These are phyloP conservation scores for Penicillium goetzii DNA, from an alignment of 495 filamentous ascomycete species.

Conservation along the genomic window DNA sequence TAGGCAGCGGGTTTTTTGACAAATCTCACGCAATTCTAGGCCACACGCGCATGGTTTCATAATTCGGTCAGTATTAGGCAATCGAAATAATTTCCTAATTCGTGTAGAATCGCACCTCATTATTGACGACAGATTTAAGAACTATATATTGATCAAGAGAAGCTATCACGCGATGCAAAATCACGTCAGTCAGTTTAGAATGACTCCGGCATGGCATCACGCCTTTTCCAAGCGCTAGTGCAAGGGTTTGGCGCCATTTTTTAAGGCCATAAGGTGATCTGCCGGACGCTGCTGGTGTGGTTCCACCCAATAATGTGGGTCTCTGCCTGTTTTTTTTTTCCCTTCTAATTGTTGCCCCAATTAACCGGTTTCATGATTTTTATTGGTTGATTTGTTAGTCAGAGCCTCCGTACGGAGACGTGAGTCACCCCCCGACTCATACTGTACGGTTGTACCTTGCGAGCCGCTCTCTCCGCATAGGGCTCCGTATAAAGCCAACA, in stretches of 20 bases:
- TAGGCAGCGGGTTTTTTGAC: neutral
- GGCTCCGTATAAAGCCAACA: slow-evolving; percentile 20
- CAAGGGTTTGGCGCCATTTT: slow-evolving; percentile 27
- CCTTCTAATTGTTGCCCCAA: neutral
- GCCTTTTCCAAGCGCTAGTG: slow-evolving; percentile 22
- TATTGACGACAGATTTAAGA: neutral
- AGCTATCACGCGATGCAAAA: neutral
- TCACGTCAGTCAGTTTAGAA: slow-evolving; percentile 13
- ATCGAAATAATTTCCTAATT: neutral
- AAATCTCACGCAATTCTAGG: slow-evolving; percentile 21
- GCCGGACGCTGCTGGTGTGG: slow-evolving; percentile 10
- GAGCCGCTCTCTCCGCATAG: neutral
- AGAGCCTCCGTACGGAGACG: slow-evolving; percentile 9
- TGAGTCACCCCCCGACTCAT: slow-evolving; percentile 28
- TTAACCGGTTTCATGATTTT: neutral
- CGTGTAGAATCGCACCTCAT: neutral
- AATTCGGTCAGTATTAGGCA: neutral
- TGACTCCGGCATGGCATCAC: slow-evolving; percentile 18
- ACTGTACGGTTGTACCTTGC: too few species aligned
- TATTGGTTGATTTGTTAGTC: slow-evolving; percentile 2
- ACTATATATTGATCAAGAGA: neutral
- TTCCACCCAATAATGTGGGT: slow-evolving; percentile 27
- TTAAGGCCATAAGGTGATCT: slow-evolving; percentile 26
- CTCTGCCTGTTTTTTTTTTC: slow-evolving; percentile 17
- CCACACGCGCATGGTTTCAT: slow-evolving; percentile 2